Conservation (phyloP, 768 basidiomycete genomes). For the Termitomyces heimii region DNA sequence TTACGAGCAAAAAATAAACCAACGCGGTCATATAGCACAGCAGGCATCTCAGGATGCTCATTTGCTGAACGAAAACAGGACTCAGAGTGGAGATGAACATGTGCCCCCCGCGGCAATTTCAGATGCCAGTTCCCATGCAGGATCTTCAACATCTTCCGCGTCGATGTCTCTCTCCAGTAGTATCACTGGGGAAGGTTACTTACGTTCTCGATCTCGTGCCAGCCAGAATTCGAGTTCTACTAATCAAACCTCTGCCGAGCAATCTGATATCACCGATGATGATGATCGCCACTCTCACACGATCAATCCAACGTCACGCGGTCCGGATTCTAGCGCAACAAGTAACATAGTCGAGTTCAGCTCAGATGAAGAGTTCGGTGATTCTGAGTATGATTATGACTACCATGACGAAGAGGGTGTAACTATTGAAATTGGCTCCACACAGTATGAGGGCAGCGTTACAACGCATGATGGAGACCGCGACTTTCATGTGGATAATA, state of each 20-base stretch:
- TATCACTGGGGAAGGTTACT: constrained; percentile 22
- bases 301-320: constrained; percentile 11
- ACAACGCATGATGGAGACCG: constrained; percentile 16
- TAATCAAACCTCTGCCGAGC: constrained; percentile 28
- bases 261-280: constrained; percentile 31
- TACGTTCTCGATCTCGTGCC: constrained; percentile 20
- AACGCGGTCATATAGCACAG: constrained; percentile 28
- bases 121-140: constrained; percentile 44
- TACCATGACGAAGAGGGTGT: constrained; percentile 29
- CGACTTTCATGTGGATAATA: constrained; percentile 16
- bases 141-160: constrained; percentile 37
- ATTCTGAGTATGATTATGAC: constrained; percentile 29
- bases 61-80: constrained; percentile 1
- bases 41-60: constrained; percentile 5
- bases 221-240: constrained; percentile 25
- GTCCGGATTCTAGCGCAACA: constrained; percentile 22
- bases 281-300: constrained; percentile 26
- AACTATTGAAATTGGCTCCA: constrained; percentile 34
- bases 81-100: constrained; percentile 7
- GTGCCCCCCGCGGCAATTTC: constrained; percentile 13
- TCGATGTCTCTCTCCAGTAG: constrained; percentile 35
- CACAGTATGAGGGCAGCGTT: constrained; percentile 27
- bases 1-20: constrained; percentile 14
- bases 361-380: constrained; percentile 42
- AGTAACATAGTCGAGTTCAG: constrained; percentile 33